These are phyloP conservation scores for Pseudogymnoascus sp. DNA, from an alignment of 2,329 filamentous ascomycete genomes.

Conservation along the genomic window DNA sequence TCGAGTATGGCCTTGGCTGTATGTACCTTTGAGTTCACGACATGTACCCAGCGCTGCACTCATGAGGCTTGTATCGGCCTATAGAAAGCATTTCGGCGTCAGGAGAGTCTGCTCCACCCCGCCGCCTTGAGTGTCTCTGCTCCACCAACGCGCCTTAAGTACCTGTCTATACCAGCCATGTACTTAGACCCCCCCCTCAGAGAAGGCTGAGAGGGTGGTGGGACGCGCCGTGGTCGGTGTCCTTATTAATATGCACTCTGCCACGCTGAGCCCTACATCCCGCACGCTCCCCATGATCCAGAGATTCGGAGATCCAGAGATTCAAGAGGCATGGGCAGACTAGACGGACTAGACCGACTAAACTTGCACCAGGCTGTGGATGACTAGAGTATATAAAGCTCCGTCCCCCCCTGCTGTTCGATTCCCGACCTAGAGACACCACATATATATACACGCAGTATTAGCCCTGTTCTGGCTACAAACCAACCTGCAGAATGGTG, in stretches of 20 bases:
- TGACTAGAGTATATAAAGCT: background rate
- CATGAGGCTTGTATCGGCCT: background rate
- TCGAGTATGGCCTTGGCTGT: too few species aligned
- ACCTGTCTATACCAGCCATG: background rate
- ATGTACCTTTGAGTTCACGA: too few species aligned
- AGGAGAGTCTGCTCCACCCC: too few species aligned
- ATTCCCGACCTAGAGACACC: background rate
- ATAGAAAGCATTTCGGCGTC: too few species aligned
- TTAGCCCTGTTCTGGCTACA: background rate
- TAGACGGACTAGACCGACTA: too few species aligned
- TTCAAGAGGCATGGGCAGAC: too few species aligned
- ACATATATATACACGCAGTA: background rate
- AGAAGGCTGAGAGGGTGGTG: background rate
- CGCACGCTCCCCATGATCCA: background rate
- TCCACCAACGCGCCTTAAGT: background rate
- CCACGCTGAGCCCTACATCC: background rate
- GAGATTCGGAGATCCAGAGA: background rate
- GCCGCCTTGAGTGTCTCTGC: background rate
- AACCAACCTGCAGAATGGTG: background rate
- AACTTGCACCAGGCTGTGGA: background rate
- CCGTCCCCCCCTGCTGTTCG: background rate
- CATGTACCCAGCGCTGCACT: background rate
- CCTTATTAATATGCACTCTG: background rate
- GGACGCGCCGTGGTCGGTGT: background rate
- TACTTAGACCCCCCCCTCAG: background rate